A percentile compares a stretch with the other conserved stretches of the same genome.
Conservation (phyloP, 106 monocot genomes). For the Xerophyta viscosa region DNA sequence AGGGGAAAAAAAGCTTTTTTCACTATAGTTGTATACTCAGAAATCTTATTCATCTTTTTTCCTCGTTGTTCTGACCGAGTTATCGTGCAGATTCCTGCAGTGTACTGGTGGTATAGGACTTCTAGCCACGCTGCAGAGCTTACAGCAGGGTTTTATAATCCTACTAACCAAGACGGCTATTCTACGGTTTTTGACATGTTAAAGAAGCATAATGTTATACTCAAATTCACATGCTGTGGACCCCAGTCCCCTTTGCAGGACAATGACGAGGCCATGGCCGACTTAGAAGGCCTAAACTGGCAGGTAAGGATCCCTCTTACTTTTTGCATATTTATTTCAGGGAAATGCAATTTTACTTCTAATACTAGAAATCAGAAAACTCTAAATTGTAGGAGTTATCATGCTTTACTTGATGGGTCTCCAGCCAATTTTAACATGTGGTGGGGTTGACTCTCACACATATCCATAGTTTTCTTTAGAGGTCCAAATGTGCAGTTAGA, state of each 20-base stretch:
- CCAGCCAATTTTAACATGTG: no score
- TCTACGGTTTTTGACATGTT: constrained; percentile 64
- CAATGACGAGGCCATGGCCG: constrained; percentile 50
- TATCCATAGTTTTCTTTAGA: no score
- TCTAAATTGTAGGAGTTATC: no score
- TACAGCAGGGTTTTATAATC: constrained; percentile 88
- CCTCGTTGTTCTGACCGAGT: no score
- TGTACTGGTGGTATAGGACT: constrained; percentile 91
- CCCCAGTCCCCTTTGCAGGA: constrained; percentile 22
- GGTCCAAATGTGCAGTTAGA: no score
- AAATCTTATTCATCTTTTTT: no score
- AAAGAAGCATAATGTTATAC: constrained; percentile 56
- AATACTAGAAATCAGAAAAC: no score
- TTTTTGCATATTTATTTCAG: neutral
- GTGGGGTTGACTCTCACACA: no score
- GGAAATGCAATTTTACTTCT: neutral
- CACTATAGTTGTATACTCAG: no score
- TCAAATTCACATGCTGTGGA: constrained; percentile 43
- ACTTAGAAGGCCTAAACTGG: constrained; percentile 67
- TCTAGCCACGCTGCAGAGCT: constrained; percentile 83
- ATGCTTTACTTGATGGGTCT: no score
- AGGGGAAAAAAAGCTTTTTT: no score
- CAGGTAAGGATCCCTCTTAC: constrained; percentile 34
- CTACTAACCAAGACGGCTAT: constrained; percentile 83
- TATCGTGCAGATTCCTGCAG: constrained; percentile 63